phyloP scores from a whole-genome alignment of 768 basidiomycete genomes.

The Mrakia gelida region DNA sequence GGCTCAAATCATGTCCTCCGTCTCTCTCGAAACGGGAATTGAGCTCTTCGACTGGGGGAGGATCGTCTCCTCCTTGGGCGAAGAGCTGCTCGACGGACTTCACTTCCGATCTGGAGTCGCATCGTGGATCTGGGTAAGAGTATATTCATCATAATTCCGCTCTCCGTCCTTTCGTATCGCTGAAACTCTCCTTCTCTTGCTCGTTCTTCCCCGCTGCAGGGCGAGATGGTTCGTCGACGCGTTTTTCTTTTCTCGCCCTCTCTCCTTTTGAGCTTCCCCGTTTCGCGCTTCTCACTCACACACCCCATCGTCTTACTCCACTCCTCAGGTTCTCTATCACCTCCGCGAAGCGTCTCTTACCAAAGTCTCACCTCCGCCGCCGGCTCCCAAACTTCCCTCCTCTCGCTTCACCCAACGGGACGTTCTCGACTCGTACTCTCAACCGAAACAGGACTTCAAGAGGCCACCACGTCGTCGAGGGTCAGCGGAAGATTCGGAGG shows the following conservation, averaged over 20 bases:
- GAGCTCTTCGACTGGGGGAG: constrained; percentile 31
- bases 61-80: constrained; percentile 17
- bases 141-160: background rate
- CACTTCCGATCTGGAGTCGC: constrained; percentile 18
- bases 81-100: constrained; percentile 24
- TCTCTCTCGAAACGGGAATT: constrained; percentile 25
- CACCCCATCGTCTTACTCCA: background rate
- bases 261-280: background rate
- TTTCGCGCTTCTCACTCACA: too few species aligned
- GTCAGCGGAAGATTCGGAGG: background rate
- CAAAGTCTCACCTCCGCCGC: background rate
- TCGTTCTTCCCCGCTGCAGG: constrained; percentile 1
- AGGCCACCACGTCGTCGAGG: background rate
- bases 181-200: background rate
- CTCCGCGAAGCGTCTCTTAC: background rate
- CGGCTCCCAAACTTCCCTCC: background rate
- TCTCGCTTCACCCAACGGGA: constrained; percentile 14
- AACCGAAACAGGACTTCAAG: constrained; percentile 1
- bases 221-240: constrained; percentile 18
- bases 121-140: constrained; percentile 25
- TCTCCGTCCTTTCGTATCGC: background rate
- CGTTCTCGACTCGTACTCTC: constrained; percentile 23
- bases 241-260: background rate
- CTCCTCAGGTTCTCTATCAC: constrained; percentile 22
- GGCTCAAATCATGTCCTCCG: constrained; percentile 9